Base-by-base conservation (phyloP, 164 flowering plant genomes). In the Buxus sempervirens region DNA sequence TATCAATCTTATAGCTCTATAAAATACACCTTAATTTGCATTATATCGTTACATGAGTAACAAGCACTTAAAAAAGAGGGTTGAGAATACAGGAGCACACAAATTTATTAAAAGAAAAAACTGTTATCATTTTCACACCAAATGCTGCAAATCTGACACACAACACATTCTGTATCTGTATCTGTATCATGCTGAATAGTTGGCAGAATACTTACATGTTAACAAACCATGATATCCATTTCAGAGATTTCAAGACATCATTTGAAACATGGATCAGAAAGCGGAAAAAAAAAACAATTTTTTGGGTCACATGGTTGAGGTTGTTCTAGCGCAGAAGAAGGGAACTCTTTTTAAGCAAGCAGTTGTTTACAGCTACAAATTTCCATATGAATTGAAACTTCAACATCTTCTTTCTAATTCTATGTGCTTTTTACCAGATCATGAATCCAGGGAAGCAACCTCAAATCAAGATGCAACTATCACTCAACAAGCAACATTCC, bases 381-480 rank as follows among this genome's bases (percentile, higher is more conserved):
- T 45, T 45, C 18, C 51, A 10, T 15, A 1, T 1, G 14, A 45
- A 15, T 10, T 45, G 18, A 45, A 15, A 15, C 12, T 45, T 4
- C 13, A 45, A 4, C 5, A 10, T 10, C 13, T 45, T 45, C 14
- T 10, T 45, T 45, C 1, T 32, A 32, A 32, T 15, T 45, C 18
- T 45, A 10, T 10, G 12, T 4, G 51, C 51, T 10, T 10, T 45
- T 41, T 45, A 4, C 51, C 51, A 45, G 51, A 5, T 45, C 45
- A 54, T 41, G 70, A 54, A 26, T 55, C 28, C 21, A 48, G 23
- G 22, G 70, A n/a, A 28, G 68, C 48, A n/a, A 57, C 64, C 55
- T 26, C 57, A 54, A 22, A 41, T 28, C 42, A 54, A 36, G 19
- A 38, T 7, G 62, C 16, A 57, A 58, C 62, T 49, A 25, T 27